Percentiles rank a stretch among this genome's conserved stretches.
These are phyloP conservation scores for Rhodomyrtus psidioides DNA, from an alignment of 441 rosid species.

Conservation along the genomic window DNA sequence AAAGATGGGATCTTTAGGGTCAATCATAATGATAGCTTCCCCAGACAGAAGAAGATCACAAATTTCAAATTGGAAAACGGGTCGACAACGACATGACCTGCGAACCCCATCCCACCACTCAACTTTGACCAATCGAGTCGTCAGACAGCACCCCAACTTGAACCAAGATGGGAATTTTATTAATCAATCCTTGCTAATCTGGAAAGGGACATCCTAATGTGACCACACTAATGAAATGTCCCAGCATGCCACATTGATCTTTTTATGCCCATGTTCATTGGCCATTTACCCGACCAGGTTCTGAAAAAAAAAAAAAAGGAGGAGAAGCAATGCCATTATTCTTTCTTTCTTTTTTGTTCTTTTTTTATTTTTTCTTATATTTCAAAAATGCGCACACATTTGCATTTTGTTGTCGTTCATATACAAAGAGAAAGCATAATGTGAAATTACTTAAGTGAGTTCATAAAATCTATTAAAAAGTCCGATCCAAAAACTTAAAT, in stretches of 20 bases:
- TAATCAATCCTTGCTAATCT: neutral
- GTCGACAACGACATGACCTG: neutral
- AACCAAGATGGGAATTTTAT: neutral
- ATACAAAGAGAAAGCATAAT: neutral
- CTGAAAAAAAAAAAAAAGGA: neutral
- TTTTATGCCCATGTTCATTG: neutral
- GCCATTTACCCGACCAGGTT: neutral
- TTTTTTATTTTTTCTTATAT: neutral
- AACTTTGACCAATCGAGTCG: neutral
- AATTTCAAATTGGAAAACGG: neutral
- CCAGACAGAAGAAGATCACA: neutral
- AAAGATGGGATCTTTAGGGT: neutral
- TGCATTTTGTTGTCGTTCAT: neutral
- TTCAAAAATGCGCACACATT: neutral
- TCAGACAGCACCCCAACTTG: neutral
- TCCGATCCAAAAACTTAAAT: too few species aligned
- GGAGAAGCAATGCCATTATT: neutral
- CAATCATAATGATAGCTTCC: neutral
- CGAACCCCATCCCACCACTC: neutral
- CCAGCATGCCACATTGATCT: neutral
- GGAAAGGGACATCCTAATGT: neutral
- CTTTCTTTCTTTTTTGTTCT: neutral
- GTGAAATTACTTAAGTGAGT: too few species aligned
- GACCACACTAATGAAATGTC: neutral
- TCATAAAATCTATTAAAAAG: too few species aligned